Evolutionary conservation across 805 yeast species (phyloP).

Genomic region (Candida hungchunana): DNA sequence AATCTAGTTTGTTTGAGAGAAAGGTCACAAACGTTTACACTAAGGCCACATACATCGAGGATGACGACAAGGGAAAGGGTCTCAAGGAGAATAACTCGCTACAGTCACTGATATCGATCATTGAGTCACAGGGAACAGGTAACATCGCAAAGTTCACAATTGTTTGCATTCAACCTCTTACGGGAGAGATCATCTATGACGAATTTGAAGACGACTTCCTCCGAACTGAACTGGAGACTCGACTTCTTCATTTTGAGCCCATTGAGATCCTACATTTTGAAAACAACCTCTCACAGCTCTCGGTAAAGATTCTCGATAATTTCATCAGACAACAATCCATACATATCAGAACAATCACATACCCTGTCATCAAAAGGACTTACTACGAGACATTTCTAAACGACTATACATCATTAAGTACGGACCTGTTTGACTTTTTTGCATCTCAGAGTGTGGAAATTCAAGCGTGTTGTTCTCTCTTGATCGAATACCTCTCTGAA

Average conservation of each 20-base stretch:
- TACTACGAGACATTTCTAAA: constrained; percentile 15
- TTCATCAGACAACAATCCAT: constrained; percentile 27
- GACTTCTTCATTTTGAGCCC: constrained; percentile 72
- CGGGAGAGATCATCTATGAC: constrained; percentile 77
- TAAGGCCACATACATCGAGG: constrained; percentile 77
- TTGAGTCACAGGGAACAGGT: constrained; percentile 23
- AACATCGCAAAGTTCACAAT: constrained; percentile 33
- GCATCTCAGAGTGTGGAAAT: constrained; percentile 20
- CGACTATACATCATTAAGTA: constrained; percentile 10
- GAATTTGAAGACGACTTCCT: constrained; percentile 55
- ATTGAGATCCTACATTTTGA: constrained; percentile 61
- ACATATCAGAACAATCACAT: constrained; percentile 15
- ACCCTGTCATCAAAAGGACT: constrained; percentile 13
- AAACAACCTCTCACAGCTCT: constrained; percentile 24
- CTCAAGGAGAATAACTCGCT: constrained; percentile 30
- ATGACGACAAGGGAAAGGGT: constrained; percentile 33
- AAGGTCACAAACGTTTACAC: constrained; percentile 71
- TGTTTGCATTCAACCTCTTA: constrained; percentile 62
- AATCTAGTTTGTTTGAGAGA: constrained; percentile 59
- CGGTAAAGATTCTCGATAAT: constrained; percentile 11
- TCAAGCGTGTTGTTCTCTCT: constrained; percentile 39
- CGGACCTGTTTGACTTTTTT: constrained; percentile 28
- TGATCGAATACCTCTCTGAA: constrained; percentile 53
- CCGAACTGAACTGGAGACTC: constrained; percentile 64
- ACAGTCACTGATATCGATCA: constrained; percentile 44